Percentiles rank a stretch among this genome's conserved stretches.
Conservation (phyloP, 2,329 filamentous ascomycete genomes). For the Aspergillus sp. region DNA sequence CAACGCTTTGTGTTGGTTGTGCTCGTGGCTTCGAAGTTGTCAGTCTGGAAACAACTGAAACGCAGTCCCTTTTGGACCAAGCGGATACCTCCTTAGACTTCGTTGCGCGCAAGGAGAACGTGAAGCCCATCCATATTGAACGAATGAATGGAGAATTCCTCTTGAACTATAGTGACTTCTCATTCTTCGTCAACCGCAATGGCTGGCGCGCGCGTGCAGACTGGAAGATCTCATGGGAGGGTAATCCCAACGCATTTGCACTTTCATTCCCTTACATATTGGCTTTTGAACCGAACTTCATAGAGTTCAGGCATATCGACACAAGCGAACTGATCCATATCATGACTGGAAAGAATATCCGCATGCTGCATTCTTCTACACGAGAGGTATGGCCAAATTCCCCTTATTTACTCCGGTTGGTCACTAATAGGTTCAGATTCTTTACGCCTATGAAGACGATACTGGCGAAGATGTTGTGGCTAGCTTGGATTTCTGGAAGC, state of each 20-base stretch:
- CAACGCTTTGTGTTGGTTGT: constrained; percentile 94
- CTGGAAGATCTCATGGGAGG: constrained; percentile 98
- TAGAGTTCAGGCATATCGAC: constrained; percentile 94
- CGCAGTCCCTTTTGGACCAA: constrained; percentile 93
- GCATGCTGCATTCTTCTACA: constrained; percentile 95
- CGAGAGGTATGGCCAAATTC: constrained; percentile 71
- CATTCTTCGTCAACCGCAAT: constrained; percentile 98
- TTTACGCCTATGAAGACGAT: constrained; percentile 98
- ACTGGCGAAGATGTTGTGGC: constrained; percentile 89
- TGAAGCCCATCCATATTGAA: constrained; percentile 95
- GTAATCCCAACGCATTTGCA: constrained; percentile 85
- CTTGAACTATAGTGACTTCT: constrained; percentile 97
- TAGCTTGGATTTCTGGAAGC: constrained; percentile 90
- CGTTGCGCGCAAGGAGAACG: constrained; percentile 87
- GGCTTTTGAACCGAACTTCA: constrained; percentile 95
- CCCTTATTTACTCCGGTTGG: background rate
- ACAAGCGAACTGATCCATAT: constrained; percentile 89
- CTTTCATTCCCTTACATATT: constrained; percentile 96
- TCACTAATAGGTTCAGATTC: constrained; percentile 62
- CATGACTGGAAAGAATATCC: constrained; percentile 91
- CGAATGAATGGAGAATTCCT: constrained; percentile 95
- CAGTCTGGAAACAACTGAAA: constrained; percentile 94
- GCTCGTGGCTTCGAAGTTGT: constrained; percentile 96
- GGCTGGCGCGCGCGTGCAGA: constrained; percentile 94
- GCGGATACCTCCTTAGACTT: constrained; percentile 98